Percentiles rank a stretch among this genome's conserved stretches.
phyloP scores from a whole-genome alignment of 805 yeast genomes.

The Metschnikowia corniflorae region DNA sequence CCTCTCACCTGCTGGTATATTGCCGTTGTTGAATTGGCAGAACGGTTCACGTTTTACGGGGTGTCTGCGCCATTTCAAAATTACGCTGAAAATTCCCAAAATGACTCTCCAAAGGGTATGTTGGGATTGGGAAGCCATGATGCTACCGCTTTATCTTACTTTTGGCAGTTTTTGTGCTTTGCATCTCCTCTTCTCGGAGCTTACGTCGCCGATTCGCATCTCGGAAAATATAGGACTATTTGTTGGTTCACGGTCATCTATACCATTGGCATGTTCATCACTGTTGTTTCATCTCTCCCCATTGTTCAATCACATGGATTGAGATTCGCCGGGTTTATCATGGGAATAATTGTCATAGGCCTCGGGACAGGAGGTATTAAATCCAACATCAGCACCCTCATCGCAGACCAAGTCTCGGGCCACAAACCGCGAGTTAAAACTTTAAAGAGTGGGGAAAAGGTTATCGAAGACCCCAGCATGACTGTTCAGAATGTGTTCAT shows the following conservation, averaged over 20 bases:
- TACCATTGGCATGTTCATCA: conserved; percentile 55
- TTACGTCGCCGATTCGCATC: conserved; percentile 63
- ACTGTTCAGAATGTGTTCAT: conserved; percentile 16
- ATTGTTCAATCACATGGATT: conserved; percentile 44
- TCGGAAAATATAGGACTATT: conserved; percentile 71
- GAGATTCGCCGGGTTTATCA: conserved; percentile 60
- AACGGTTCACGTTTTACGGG: conserved; percentile 16
- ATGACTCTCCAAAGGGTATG: conserved; percentile 12
- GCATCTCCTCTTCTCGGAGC: conserved; percentile 15
- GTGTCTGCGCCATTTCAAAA: conserved; percentile 18
- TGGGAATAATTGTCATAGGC: conserved; percentile 59
- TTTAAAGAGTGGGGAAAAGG: conserved; percentile 23
- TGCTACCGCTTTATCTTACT: conserved; percentile 15
- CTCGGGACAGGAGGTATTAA: conserved; percentile 80
- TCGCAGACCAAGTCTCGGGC: conserved; percentile 51
- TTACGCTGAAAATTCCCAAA: conserved; percentile 14
- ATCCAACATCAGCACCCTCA: conserved; percentile 67
- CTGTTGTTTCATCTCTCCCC: conserved; percentile 69
- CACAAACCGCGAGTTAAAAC: conserved; percentile 34
- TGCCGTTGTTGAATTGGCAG: conserved; percentile 15
- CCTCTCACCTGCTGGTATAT: conserved; percentile 17
- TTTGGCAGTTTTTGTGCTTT: conserved; percentile 18
- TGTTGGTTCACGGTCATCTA: conserved; percentile 56
- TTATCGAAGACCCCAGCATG: conserved; percentile 14
- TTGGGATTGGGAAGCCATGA: conserved; percentile 9